These are phyloP conservation scores for Verticillium longisporum DNA, from an alignment of 2,329 filamentous ascomycete species.

Conservation along the genomic window DNA sequence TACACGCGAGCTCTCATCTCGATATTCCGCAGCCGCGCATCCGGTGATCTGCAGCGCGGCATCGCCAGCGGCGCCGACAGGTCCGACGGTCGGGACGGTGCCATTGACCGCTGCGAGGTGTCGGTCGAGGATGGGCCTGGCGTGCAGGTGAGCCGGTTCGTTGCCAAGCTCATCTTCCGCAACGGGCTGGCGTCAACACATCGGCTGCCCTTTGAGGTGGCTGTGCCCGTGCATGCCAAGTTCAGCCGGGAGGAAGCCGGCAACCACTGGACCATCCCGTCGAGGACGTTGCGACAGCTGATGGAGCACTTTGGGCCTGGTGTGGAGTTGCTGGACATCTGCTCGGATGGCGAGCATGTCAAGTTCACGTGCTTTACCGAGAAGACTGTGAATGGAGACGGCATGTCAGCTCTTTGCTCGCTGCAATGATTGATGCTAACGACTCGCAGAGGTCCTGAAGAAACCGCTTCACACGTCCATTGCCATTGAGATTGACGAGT, in stretches of 20 bases:
- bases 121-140: slow-evolving; percentile 64
- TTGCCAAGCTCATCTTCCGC: slow-evolving; percentile 66
- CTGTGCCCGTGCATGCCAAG: slow-evolving; percentile 67
- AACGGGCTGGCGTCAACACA: slow-evolving; percentile 75
- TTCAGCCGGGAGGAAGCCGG: slow-evolving; percentile 61
- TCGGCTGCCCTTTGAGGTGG: slow-evolving; percentile 66
- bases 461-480: slow-evolving; percentile 78
- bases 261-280: slow-evolving; percentile 68
- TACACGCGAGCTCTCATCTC: slow-evolving; percentile 67
- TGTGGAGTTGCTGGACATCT: slow-evolving; percentile 74
- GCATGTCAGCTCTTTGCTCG: slow-evolving; percentile 17
- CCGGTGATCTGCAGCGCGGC: slow-evolving; percentile 49
- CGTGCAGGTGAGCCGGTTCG: slow-evolving; percentile 60
- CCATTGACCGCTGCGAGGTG: slow-evolving; percentile 69
- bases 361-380: slow-evolving; percentile 80
- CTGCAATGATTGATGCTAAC: slow-evolving; percentile 7
- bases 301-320: slow-evolving; percentile 77
- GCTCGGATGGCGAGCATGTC: slow-evolving; percentile 64
- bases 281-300: slow-evolving; percentile 63
- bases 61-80: slow-evolving; percentile 54
- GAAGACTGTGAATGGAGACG: slow-evolving; percentile 60
- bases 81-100: slow-evolving; percentile 12
- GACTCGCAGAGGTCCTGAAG: slow-evolving; percentile 58
- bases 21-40: slow-evolving; percentile 61
- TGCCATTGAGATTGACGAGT: slow-evolving; percentile 68